A percentile compares a stretch with the other conserved stretches of the same genome.
These are phyloP conservation scores for Eucalyptus pumila DNA, from an alignment of 345 rosid species.

Conservation along the genomic window DNA sequence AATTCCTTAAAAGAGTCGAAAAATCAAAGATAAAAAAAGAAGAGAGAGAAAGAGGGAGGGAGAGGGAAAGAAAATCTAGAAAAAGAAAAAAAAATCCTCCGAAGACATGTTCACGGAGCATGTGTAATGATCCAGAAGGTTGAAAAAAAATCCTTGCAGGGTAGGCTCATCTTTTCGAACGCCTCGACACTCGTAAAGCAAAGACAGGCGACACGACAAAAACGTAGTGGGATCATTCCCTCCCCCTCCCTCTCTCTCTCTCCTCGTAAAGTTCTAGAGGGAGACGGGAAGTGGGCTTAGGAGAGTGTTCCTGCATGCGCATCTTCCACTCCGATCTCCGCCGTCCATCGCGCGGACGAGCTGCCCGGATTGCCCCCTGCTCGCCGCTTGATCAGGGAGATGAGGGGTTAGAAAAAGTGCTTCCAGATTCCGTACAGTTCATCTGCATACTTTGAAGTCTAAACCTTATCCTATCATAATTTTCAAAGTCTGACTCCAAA, in stretches of 20 bases:
- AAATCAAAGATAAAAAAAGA: too few species aligned
- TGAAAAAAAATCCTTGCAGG: background rate
- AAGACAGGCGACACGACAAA: background rate
- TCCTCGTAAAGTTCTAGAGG: background rate
- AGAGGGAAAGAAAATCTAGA: background rate
- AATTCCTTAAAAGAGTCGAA: background rate
- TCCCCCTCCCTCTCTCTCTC: background rate
- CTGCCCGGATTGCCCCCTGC: background rate
- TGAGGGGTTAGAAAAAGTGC: too few species aligned
- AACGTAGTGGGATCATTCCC: background rate
- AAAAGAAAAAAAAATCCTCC: background rate
- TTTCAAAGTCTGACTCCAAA: too few species aligned
- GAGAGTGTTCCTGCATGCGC: background rate
- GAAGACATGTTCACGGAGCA: background rate
- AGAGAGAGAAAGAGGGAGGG: background rate
- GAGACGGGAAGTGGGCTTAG: background rate
- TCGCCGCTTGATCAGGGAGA: background rate
- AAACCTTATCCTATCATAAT: too few species aligned
- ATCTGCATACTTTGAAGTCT: too few species aligned
- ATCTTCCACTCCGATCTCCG: background rate
- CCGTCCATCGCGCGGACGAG: background rate
- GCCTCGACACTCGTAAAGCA: background rate
- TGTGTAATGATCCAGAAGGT: background rate
- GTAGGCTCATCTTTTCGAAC: background rate
- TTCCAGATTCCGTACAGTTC: too few species aligned